Evolutionary conservation across 2,329 filamentous ascomycete genomes (phyloP), one percentile per base, ranked within the genome.

Genomic region (Calonectria pteridis): DNA sequence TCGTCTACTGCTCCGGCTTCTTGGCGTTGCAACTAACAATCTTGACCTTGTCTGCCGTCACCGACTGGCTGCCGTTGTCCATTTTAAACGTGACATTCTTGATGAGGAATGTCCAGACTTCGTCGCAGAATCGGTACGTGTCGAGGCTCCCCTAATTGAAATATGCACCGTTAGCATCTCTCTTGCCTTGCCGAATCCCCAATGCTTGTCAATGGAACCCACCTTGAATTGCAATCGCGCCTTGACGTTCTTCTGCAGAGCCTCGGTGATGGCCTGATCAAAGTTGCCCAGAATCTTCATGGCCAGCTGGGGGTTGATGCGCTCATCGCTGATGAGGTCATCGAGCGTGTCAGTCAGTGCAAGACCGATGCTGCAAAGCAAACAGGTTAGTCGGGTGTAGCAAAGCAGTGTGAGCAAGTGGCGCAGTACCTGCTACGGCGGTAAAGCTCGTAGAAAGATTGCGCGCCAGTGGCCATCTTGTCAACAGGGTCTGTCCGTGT

Each of bases 71-170:
- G 78, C 89, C 90, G 67, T 94, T 95, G 80, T 98, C 96, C 87
- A 98, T 93, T 87, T 99, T 99, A 88, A 99, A 98, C n/a, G 93
- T 95, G 70, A 98, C 96, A 78, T 98, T 97, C 86, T 98, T 98
- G 86, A 99, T 98, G 72, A 99, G 91, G 85, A 99, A 99, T 1
- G 97, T 99, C 97, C 97, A 99, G 73, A 99, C 97, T 87, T 99
- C 97, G 86, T 99, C 97, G 88, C 97, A 99, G 90, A 99, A 99
- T 79, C 97, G 94, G 88, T 99, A 99, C 20, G 97, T 98, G 84
- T 98, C 96, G 76, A 99, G 93, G 83, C 97, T 97, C 62, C 97
- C 97, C 96, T 98, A 26, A 31, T 50, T 35, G 35, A 40, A 29
- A 6, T 14, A 53, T 50, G 18, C 43, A 14, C 18, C 29, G 68